Base-by-base conservation (phyloP, 768 basidiomycete genomes). In the Trametes maxima region DNA sequence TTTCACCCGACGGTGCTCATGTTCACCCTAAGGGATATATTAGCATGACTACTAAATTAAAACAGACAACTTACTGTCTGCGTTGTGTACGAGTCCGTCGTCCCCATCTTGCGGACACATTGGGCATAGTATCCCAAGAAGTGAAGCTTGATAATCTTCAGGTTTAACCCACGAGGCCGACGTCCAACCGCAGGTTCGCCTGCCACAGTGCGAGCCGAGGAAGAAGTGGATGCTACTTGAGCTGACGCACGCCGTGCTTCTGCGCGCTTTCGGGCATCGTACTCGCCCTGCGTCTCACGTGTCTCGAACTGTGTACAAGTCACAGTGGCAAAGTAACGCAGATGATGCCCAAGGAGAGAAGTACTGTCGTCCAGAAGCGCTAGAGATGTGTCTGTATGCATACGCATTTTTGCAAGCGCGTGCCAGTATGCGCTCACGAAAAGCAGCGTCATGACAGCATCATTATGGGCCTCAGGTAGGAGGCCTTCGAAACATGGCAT, bases 61-160 rank as follows among this genome's bases (percentile, higher is more conserved):
- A 45, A 16, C 19, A 16, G 6, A 45, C 10, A 45, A 17, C 44
- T 45, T 57, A 78, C 78, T 1, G 64, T 62, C 33, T 75, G 70
- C 0, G 76, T 77, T 3, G 68, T 66, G 53, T 74, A 78, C 0
- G 71, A 72, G 35, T 80, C 77, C 0, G 73, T 75, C 1, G 76
- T 76, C 0, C 79, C 77, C 22, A 70, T 69, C 2, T 24, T 12
- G 0, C 43, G 21, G 8, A 80, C 78, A 0, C 65, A 64, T 0
- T 14, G 3, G 0, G 43, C 53, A 43, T 78, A 78, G 48, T 80
- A 69, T 0, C 75, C 76, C 0, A 80, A 62, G 0, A 71, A 63
- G 58, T 79, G 79, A 0, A 73, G 3, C 57, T 80, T 80, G 53
- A 71, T 72, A 0, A 72, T 77, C 0, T 28, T 11, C 1, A 79